phyloP scores from a whole-genome alignment of 2,329 filamentous ascomycete genomes.

The Fusarium verticillioides region DNA sequence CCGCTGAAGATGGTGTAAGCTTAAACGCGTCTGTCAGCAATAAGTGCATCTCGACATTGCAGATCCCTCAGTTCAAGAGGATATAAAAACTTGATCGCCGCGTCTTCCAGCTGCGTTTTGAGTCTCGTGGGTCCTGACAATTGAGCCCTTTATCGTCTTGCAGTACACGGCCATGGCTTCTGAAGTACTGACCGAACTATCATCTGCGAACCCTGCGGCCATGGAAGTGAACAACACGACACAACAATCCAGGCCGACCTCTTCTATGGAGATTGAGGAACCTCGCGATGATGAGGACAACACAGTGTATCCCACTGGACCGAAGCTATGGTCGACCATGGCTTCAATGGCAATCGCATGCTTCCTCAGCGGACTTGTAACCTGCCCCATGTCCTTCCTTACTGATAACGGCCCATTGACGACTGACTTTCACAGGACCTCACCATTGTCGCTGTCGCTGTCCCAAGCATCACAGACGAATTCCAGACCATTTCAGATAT shows the following conservation, averaged over 20 bases:
- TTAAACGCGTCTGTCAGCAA: constrained; percentile 6
- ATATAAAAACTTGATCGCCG: neutral
- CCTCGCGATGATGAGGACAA: neutral
- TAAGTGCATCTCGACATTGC: neutral
- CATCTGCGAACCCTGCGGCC: fast-evolving
- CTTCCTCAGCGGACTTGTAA: constrained; percentile 40
- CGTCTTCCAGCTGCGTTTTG: fast-evolving
- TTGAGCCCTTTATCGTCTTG: fast-evolving
- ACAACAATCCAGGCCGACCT: neutral
- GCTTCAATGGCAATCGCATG: constrained; percentile 35
- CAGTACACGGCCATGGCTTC: constrained; percentile 4
- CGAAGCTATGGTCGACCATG: constrained; percentile 43
- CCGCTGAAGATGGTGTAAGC: constrained; percentile 1
- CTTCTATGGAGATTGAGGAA: constrained; percentile 16
- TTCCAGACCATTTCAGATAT: constrained; percentile 43
- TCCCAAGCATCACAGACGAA: constrained; percentile 40
- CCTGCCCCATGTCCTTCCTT: too few species aligned
- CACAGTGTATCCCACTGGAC: constrained; percentile 19
- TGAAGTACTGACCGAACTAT: neutral
- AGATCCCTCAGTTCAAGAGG: fast-evolving
- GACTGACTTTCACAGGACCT: constrained; percentile 19
- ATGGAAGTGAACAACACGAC: too few species aligned
- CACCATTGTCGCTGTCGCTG: constrained; percentile 37
- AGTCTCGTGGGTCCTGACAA: fast-evolving
- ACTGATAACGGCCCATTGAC: too few species aligned